Base-by-base conservation (phyloP, 768 basidiomycete genomes). In the Strobilomyces confusus region DNA sequence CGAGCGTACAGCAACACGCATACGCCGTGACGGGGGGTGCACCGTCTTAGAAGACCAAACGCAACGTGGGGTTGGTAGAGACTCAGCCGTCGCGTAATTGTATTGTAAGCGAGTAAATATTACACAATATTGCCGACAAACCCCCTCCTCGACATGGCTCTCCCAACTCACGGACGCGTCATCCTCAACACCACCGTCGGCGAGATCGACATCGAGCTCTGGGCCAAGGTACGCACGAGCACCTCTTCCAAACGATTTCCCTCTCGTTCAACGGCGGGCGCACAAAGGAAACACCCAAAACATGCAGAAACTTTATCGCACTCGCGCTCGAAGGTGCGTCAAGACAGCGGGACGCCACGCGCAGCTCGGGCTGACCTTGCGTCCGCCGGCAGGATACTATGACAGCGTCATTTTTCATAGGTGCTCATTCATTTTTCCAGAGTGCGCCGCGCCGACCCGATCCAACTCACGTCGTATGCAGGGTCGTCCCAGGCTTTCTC, bases 341-440 rank as follows among this genome's bases (percentile, higher is more conserved):
- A 26, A 26, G 26, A 26, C 26, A 26, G 26, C 26, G 26, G 26
- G 26, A 26, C 26, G 8, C 26, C 26, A 26, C 26, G 26, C 40
- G 25, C 23, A 43, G 26, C 3, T 45, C 43, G 44, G 20, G 30
- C 58, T 56, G 19, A 61, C 55, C 48, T 54, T 34, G 25, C 26
- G 41, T 50, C 17, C 9, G 17, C 42, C 12, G 50, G 12, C 62
- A 95, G 94, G 95, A 9, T 98, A 97, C 70, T 98, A 98, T 72
- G 95, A 98, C 55, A 89, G 90, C 32, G 87, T 93, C 49, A 89
- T 95, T 44, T 98, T 98, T 61, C 94, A 97, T 71, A 82, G 95
- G 89, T 89, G 63, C 22, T 70, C n/a, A 9, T 6, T 17, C 17
- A 8, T 7, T 5, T 26, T 15, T 30, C 20, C n/a, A n/a, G 11